Evolutionary conservation across 441 rosid genomes (phyloP), one percentile per base, ranked within the genome.

Genomic region (Brassica balearica): DNA sequence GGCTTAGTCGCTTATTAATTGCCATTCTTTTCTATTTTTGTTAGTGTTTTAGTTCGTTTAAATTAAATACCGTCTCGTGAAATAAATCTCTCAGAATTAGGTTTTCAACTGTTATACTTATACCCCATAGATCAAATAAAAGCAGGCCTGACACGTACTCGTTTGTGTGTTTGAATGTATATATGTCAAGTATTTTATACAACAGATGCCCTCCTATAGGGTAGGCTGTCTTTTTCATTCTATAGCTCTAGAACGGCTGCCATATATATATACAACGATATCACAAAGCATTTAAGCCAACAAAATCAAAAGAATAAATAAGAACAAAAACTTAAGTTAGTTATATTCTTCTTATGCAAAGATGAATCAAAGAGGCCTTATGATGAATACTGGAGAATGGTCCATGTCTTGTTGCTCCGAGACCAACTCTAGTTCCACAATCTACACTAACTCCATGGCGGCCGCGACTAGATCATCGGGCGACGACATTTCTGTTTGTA

Each of bases 221-320:
- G 70, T 70, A 63, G 56, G 43, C n/a, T 77, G 80, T 77, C 80
- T 34, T 77, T 64, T 63, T 77, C 74, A 60, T 27, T n/a, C 38
- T 25, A 69, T 29, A 53, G 10, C 58, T 55, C n/a, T 8, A 53
- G 8, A 71, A 15, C 38, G 15, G 60, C 68, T 20, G 41, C 2
- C 46, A 63, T 58, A 77, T 77, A 77, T 29, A 65, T 46, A 56
- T 29, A 65, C 76, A 77, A 8, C 65, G 11, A 65, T 10, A 71
- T 9, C 25, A 11, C 76, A 23, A 6, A 29, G 22, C 34, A 78
- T n/a, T n/a, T n/a, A n/a, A n/a, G n/a, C 19, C 68, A 72, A 27
- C 61, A 53, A 7, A 53, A 48, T 1, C 15, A 41, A 0, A 41
- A 36, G 17, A 8, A 77, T 8, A 20, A 2, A 1, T 12, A 5